Evolutionary conservation across 306 rosid species (phyloP).

Genomic region (Prunus persica): Prunus_persica_NCBIv2 NC_034015.1:12774501-12775000

Average conservation of each 20-base stretch:
- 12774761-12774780: background rate
- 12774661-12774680: background rate
- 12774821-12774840: no score
- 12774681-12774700: constrained; percentile 3
- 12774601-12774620: background rate
- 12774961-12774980: background rate
- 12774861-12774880: no score
- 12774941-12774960: background rate
- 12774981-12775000: constrained; percentile 3
- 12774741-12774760: background rate
- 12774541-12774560: background rate
- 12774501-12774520: background rate
- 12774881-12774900: no score
- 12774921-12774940: no score
- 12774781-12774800: no score
- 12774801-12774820: no score
- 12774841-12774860: no score
- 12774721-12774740: background rate
- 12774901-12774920: no score
- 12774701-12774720: background rate
- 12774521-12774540: background rate
- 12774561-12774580: background rate
- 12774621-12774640: background rate
- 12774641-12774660: background rate
- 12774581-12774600: background rate